phyloP scores from a whole-genome alignment of 2,329 filamentous ascomycete genomes.

The Paecilomyces fulvus region DNA sequence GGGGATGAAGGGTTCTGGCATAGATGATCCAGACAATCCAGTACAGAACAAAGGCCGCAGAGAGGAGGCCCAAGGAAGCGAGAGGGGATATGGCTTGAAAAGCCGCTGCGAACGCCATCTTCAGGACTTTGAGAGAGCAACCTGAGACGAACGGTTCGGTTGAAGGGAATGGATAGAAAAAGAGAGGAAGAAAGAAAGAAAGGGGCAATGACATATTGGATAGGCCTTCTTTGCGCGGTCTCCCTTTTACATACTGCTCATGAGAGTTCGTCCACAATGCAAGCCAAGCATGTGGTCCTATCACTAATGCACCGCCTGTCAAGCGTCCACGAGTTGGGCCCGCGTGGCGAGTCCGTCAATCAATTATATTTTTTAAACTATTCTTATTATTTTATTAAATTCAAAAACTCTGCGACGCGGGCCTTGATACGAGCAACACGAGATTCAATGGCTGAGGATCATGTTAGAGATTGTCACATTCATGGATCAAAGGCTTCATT shows the following conservation, averaged over 20 bases:
- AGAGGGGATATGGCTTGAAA: not conserved
- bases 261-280: not conserved
- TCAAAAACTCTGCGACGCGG: constrained; percentile 87
- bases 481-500: no score
- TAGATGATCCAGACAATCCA: constrained; percentile 17
- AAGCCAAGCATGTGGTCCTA: not conserved
- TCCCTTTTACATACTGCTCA: not conserved
- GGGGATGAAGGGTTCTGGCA: constrained; percentile 12
- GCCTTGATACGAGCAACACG: constrained; percentile 97
- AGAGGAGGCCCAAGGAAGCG: not conserved
- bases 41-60: constrained; percentile 2
- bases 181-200: not conserved
- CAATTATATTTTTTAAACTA: no score
- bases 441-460: constrained; percentile 73
- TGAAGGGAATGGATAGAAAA: not conserved
- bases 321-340: not conserved
- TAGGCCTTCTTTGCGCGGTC: not conserved
- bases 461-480: constrained; percentile 15
- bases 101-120: not conserved
- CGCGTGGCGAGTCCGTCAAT: not conserved
- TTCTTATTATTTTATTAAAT: no score
- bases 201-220: not conserved
- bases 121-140: not conserved
- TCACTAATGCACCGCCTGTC: not conserved
- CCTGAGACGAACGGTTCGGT: not conserved